Evolutionary conservation across 2,329 filamentous ascomycete species (phyloP).

Genomic region (Fusarium temperatum): DNA sequence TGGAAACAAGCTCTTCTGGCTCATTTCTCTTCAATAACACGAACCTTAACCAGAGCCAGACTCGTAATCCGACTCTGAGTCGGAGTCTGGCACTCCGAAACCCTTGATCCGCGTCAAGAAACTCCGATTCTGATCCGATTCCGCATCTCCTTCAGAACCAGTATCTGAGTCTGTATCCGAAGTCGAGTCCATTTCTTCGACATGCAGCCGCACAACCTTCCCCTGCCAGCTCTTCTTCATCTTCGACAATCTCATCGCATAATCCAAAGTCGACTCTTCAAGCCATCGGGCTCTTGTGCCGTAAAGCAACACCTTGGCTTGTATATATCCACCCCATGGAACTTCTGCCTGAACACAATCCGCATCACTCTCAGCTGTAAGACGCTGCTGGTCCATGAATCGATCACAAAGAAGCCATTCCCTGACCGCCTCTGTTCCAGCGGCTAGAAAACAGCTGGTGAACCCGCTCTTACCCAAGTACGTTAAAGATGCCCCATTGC

Average conservation of each 20-base stretch:
- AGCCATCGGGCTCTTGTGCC: background rate
- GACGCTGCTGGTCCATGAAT: background rate
- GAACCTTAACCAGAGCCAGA: too few relatives aligned
- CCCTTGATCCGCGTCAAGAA: too few relatives aligned
- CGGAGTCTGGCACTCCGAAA: too few relatives aligned
- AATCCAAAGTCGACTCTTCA: background rate
- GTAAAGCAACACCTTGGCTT: background rate
- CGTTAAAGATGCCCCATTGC: background rate
- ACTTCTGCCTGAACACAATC: fast-evolving
- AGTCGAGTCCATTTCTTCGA: background rate
- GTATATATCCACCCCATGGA: background rate
- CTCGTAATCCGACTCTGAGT: too few relatives aligned
- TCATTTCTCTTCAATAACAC: too few relatives aligned
- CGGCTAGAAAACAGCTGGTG: background rate
- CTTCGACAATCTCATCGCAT: background rate
- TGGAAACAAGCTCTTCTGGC: too few relatives aligned
- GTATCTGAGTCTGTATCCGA: background rate
- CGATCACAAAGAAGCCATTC: background rate
- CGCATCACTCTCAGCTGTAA: background rate
- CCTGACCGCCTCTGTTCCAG: background rate
- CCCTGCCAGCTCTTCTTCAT: background rate
- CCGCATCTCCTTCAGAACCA: background rate
- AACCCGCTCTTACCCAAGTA: background rate
- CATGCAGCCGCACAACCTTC: background rate
- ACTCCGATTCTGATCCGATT: too few relatives aligned